Conservation (phyloP, 2,329 filamentous ascomycete species). For the Aspergillus sp. region DNA sequence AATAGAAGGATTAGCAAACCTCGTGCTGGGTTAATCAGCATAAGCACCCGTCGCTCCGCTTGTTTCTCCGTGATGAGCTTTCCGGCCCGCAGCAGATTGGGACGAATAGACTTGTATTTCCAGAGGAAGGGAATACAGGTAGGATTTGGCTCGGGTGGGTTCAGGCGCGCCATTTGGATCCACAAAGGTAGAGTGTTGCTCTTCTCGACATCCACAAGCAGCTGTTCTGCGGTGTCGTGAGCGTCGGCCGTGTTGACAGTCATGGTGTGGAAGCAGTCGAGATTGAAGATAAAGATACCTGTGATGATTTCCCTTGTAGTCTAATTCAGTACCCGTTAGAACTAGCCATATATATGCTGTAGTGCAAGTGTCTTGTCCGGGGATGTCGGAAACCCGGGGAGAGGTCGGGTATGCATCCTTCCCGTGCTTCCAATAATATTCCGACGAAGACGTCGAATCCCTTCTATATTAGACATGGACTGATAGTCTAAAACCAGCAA, state of each 20-base stretch:
- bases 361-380: not conserved
- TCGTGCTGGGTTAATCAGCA: conserved; percentile 39
- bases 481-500: not conserved
- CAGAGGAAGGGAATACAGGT: conserved; percentile 36
- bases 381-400: not conserved
- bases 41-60: conserved; percentile 40
- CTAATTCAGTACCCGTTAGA: not conserved
- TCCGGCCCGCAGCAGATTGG: conserved; percentile 35
- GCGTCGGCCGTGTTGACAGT: not conserved
- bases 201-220: conserved; percentile 18
- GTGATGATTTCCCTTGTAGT: not conserved
- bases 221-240: conserved; percentile 14
- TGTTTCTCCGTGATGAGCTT: conserved; percentile 36
- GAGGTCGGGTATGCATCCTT: conserved; percentile 1
- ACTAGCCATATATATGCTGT: not conserved
- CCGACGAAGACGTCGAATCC: not conserved
- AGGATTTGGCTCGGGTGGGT: conserved; percentile 48
- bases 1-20: conserved; percentile 13
- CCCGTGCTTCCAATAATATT: not conserved
- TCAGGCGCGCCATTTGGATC: conserved; percentile 49
- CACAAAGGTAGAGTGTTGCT: conserved; percentile 43
- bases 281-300: not conserved
- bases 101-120: conserved; percentile 36
- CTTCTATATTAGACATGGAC: not conserved
- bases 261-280: not conserved